Evolutionary conservation across 371 early-diverging fungal genomes (phyloP), one percentile per base, ranked within the genome.

Genomic region (Saksenaea vasiformis): DNA sequence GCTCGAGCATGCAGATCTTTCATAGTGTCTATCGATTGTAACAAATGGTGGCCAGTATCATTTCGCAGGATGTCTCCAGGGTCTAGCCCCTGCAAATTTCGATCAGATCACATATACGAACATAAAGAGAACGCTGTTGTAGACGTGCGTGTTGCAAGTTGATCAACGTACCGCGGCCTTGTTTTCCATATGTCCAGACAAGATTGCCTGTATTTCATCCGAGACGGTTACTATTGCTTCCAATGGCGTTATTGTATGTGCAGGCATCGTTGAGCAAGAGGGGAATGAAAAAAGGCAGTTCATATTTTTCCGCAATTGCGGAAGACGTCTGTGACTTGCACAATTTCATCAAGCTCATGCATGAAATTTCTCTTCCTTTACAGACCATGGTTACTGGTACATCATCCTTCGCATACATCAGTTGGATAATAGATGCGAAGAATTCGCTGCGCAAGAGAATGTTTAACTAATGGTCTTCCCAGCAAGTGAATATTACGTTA

Each of bases 1-100:
- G 72, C 63, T 3, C 28, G 9, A 1, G 68, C 36, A 36, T 77
- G 74, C 24, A 76, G 43, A 62, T 81, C 78, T 47, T 68, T 68
- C 1, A 81, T 51, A 34, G 41, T 65, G 38, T 68, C 70, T 37
- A 72, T 56, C 2, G 54, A 44, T 17, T 60, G 35, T 10, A 62
- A 47, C 19, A 77, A 41, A 4, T 53, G 24, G 11, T 67, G 51
- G n/a, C 62, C 66, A 7, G 74, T 65, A 5, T 58, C 56, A 19
- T 54, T 35, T 31, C 53, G 39, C 15, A 56, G 41, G 11, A 56
- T 38, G 39, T 64, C 64, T 58, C 68, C 70, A 26, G 62, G 54
- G 13, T 68, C 38, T n/a, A 63, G 65, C 22, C 66, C 71, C 73
- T 73, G 61, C 26, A 47, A 22, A 47, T 7, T 47, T 19, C 3